phyloP scores from a whole-genome alignment of 352 stramenopile genomes.

The Phytopythium oedochilum region DNA sequence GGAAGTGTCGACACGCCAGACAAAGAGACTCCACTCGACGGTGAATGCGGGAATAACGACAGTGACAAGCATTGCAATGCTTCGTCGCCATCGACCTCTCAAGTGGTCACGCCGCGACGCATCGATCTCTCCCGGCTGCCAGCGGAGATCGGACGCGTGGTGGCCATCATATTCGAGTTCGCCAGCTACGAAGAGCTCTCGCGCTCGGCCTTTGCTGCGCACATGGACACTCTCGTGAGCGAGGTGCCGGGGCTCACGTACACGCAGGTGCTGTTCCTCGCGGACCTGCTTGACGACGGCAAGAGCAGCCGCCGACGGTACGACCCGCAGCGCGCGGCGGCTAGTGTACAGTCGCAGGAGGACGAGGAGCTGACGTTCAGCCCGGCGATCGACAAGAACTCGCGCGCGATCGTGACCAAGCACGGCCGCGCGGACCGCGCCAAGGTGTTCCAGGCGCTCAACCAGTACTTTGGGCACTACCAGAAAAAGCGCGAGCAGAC shows the following conservation, averaged over 20 bases:
- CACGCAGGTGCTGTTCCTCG: slow-evolving; percentile 68
- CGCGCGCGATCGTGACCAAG: slow-evolving; percentile 48
- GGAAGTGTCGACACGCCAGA: neutral
- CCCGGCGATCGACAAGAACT: slow-evolving; percentile 70
- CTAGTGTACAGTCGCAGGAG: slow-evolving; percentile 13
- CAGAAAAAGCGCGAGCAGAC: slow-evolving; percentile 45
- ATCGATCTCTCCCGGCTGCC: slow-evolving; percentile 44
- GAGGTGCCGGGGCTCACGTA: slow-evolving; percentile 63
- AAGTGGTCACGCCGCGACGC: slow-evolving; percentile 21
- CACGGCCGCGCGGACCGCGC: slow-evolving; percentile 47
- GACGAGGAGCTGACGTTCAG: slow-evolving; percentile 58
- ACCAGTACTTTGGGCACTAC: slow-evolving; percentile 76
- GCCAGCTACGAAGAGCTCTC: slow-evolving; percentile 43
- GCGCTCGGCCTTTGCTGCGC: slow-evolving; percentile 27
- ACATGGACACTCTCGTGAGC: slow-evolving; percentile 62
- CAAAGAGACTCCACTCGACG: neutral
- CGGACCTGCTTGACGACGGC: slow-evolving; percentile 40
- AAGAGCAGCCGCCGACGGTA: slow-evolving; percentile 22
- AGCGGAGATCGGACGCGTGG: slow-evolving; percentile 44
- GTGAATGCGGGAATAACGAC: neutral
- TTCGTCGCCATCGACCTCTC: neutral
- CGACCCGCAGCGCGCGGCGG: slow-evolving; percentile 9
- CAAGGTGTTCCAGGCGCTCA: slow-evolving; percentile 65
- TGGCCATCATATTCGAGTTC: slow-evolving; percentile 64
- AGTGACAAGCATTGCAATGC: neutral